Evolutionary conservation across 1,284 basidiomycete genomes (phyloP).

Genomic region (Ganoderma meredithae): DNA sequence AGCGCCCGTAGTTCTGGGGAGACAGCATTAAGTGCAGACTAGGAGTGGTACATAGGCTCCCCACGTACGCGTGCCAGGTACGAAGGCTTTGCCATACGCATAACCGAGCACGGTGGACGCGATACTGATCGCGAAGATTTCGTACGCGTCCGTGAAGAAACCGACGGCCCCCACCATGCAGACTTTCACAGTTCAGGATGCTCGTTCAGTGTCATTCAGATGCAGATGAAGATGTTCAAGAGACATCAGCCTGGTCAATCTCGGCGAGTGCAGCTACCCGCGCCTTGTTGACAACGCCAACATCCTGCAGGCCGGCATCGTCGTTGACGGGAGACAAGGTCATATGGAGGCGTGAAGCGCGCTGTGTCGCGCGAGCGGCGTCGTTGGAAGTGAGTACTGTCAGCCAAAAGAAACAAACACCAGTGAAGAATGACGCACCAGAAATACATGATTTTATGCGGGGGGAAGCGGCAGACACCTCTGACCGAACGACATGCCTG

Average conservation of each 20-base stretch:
- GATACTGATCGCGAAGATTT: slow-evolving; percentile 81
- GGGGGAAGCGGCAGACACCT: background rate
- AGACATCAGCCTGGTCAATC: slow-evolving; percentile 62
- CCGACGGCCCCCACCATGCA: slow-evolving; percentile 79
- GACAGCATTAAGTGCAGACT: too few species aligned
- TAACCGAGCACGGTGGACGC: slow-evolving; percentile 79
- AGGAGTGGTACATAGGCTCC: background rate
- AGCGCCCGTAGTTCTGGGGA: slow-evolving; percentile 43
- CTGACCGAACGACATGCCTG: too few species aligned
- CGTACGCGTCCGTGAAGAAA: slow-evolving; percentile 86
- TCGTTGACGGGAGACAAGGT: background rate
- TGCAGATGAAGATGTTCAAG: slow-evolving; percentile 36
- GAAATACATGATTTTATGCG: background rate
- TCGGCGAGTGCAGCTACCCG: slow-evolving; percentile 57
- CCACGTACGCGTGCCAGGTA: background rate
- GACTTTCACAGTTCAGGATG: slow-evolving; percentile 56
- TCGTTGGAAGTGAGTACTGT: background rate
- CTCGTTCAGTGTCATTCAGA: background rate
- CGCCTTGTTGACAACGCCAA: slow-evolving; percentile 37
- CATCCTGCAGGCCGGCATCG: background rate
- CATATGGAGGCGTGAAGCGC: background rate
- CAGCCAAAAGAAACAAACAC: background rate
- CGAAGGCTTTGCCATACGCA: slow-evolving; percentile 60
- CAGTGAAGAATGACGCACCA: background rate
- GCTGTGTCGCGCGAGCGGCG: background rate